Conservation (phyloP, 192 early-diverging fungal species). For the Gamsiella multidivaricata region DNA sequence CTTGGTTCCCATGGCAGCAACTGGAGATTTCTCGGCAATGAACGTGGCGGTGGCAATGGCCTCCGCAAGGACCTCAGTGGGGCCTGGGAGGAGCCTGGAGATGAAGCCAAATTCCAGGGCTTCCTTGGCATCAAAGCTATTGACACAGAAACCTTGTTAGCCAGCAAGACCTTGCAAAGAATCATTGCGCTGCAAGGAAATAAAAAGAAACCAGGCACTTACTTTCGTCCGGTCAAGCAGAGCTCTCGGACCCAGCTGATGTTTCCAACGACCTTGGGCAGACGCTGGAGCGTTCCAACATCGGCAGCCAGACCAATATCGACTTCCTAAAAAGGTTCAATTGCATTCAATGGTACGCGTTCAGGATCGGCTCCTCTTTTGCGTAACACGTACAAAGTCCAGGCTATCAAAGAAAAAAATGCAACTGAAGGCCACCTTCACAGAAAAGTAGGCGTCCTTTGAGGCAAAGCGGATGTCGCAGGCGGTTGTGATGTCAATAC, state of each 20-base stretch:
- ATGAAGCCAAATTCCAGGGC: constrained; percentile 65
- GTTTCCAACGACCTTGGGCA: constrained; percentile 95
- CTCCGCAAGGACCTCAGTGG: constrained; percentile 44
- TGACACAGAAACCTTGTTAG: constrained; percentile 9
- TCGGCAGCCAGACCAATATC: constrained; percentile 96
- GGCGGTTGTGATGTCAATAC: constrained; percentile 89
- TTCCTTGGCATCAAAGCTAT: constrained; percentile 68
- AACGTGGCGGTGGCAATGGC: constrained; percentile 75
- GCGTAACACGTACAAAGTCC: too few species aligned
- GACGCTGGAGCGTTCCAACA: constrained; percentile 90
- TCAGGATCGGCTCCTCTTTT: too few species aligned
- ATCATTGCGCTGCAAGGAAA: too few species aligned
- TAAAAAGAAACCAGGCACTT: too few species aligned
- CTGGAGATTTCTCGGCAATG: constrained; percentile 92
- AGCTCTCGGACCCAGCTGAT: constrained; percentile 91
- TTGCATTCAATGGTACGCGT: too few species aligned
- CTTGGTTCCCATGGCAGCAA: constrained; percentile 90
- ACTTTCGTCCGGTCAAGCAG: constrained; percentile 84
- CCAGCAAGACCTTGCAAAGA: too few species aligned
- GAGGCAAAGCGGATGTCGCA: constrained; percentile 91
- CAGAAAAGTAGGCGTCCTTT: constrained; percentile 82
- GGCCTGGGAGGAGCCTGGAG: constrained; percentile 44
- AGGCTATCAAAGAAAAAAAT: neutral
- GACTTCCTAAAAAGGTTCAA: too few species aligned
- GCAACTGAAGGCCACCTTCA: constrained; percentile 68